These are phyloP conservation scores for Papiliotrema flavescens DNA, from an alignment of 1,284 basidiomycete species.

Conservation along the genomic window DNA sequence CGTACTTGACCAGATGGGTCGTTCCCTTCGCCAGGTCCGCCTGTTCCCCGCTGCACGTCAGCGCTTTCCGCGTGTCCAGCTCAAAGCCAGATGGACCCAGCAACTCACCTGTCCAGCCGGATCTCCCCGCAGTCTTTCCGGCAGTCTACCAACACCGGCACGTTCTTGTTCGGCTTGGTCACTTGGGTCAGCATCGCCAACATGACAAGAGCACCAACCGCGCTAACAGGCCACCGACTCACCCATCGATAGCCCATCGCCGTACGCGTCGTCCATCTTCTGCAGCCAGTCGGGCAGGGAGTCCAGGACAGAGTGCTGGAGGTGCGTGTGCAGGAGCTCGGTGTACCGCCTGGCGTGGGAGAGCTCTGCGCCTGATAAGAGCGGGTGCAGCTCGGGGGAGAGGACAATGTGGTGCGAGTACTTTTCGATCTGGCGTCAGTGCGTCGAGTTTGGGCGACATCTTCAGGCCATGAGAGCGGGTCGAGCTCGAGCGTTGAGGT, in stretches of 20 bases:
- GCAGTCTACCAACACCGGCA: constrained; percentile 75
- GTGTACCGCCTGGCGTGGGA: constrained; percentile 72
- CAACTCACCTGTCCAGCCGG: constrained; percentile 63
- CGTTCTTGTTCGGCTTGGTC: constrained; percentile 65
- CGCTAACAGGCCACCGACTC: too few relatives aligned
- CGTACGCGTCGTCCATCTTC: constrained; percentile 63
- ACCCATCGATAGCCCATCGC: constrained; percentile 72
- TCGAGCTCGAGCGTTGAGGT: background rate
- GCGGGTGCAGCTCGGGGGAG: constrained; percentile 63
- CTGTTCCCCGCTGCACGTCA: constrained; percentile 33
- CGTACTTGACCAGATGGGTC: constrained; percentile 48
- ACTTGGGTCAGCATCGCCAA: too few relatives aligned
- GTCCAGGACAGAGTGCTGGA: constrained; percentile 68
- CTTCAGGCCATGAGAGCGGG: too few relatives aligned
- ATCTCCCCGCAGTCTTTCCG: constrained; percentile 66
- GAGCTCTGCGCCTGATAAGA: constrained; percentile 72
- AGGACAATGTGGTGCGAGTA: constrained; percentile 71
- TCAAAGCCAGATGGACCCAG: background rate
- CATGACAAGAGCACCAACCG: too few relatives aligned
- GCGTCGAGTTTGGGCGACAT: too few relatives aligned
- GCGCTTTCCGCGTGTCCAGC: background rate
- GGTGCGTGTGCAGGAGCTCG: constrained; percentile 67
- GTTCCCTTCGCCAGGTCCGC: constrained; percentile 41
- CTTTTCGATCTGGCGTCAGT: constrained; percentile 67
- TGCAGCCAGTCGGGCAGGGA: constrained; percentile 70